Conservation (phyloP, 495 filamentous ascomycete genomes). For the Neurospora sp. region DNA sequence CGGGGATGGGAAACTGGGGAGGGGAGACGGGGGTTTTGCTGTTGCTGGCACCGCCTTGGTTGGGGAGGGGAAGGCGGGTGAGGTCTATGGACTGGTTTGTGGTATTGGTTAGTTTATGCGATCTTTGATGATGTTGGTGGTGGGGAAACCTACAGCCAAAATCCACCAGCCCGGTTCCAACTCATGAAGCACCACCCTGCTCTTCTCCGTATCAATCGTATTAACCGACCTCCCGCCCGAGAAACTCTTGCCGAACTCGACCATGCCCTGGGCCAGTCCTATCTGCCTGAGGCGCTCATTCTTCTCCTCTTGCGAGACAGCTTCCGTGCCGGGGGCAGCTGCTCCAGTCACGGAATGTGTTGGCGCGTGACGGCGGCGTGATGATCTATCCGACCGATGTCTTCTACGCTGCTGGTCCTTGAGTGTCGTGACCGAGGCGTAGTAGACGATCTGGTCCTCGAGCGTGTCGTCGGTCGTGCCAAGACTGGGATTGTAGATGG, state of each 20-base stretch:
- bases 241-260: slow-evolving; percentile 85
- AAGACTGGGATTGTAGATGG: slow-evolving; percentile 91
- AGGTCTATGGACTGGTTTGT: slow-evolving; percentile 56
- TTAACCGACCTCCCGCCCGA: slow-evolving; percentile 66
- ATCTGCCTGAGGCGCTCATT: slow-evolving; percentile 86
- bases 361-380: neutral
- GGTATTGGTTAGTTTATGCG: too few species aligned
- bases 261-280: slow-evolving; percentile 96
- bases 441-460: slow-evolving; percentile 86
- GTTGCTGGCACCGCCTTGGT: slow-evolving; percentile 16
- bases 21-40: neutral
- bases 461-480: slow-evolving; percentile 80
- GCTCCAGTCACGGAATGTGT: neutral
- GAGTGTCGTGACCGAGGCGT: slow-evolving; percentile 54
- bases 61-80: slow-evolving; percentile 47
- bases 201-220: slow-evolving; percentile 82
- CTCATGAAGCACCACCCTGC: slow-evolving; percentile 72
- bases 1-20: neutral
- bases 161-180: slow-evolving; percentile 86
- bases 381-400: neutral
- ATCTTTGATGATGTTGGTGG: too few species aligned
- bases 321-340: slow-evolving; percentile 16
- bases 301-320: slow-evolving; percentile 45
- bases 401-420: slow-evolving; percentile 15
- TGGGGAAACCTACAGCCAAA: slow-evolving; percentile 38